A percentile compares a stretch with the other conserved stretches of the same genome.
Conservation (phyloP, 1,284 basidiomycete genomes). For the Phellinidium pouzarii region DNA sequence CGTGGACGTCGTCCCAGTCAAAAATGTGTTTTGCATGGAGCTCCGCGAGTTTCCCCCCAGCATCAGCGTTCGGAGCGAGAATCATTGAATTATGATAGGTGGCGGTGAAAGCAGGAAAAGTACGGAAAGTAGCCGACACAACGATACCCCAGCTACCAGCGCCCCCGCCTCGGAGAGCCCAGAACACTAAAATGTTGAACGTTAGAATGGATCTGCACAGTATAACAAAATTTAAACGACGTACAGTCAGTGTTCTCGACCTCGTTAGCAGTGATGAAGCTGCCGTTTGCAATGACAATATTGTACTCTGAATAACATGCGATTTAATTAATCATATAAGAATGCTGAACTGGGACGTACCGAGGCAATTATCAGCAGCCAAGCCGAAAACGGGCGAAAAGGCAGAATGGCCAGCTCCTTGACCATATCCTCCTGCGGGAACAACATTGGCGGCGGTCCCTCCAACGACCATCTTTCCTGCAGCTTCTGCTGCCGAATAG, state of each 20-base stretch:
- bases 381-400: slow-evolving; percentile 27
- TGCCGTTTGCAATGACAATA: slow-evolving; percentile 28
- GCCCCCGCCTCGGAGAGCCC: slow-evolving; percentile 31
- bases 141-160: slow-evolving; percentile 32
- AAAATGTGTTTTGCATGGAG: slow-evolving; percentile 26
- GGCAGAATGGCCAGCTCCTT: slow-evolving; percentile 29
- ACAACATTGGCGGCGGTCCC: slow-evolving; percentile 28
- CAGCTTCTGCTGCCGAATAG: slow-evolving; percentile 23
- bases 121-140: slow-evolving; percentile 28
- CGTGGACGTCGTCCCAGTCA: slow-evolving; percentile 27
- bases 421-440: slow-evolving; percentile 28
- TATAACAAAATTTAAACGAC: not conserved
- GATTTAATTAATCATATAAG: not conserved
- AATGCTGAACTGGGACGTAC: slow-evolving; percentile 19
- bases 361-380: slow-evolving; percentile 28
- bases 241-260: slow-evolving; percentile 18
- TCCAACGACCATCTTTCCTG: slow-evolving; percentile 27
- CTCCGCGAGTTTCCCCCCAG: not conserved
- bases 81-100: slow-evolving; percentile 21
- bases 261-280: slow-evolving; percentile 26
- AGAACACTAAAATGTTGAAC: slow-evolving; percentile 25
- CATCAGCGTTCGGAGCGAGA: not conserved
- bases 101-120: slow-evolving; percentile 28
- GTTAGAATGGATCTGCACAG: not conserved
- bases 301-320: slow-evolving; percentile 22